Percentiles rank a stretch among this genome's conserved stretches.
Conservation (phyloP, 176 grass and related monocot genomes). For the Dactylis glomerata region DNA sequence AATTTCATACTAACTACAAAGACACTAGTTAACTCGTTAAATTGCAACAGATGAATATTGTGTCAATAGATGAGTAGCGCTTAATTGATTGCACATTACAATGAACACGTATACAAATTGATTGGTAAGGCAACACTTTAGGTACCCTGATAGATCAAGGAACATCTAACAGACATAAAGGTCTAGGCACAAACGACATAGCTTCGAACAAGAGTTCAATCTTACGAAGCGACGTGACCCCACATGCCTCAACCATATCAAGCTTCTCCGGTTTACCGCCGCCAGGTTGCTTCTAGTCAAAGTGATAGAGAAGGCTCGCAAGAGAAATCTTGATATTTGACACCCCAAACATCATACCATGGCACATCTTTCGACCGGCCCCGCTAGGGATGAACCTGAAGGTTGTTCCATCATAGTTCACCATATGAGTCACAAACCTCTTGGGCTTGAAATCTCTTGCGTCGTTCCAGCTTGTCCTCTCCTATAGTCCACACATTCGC, state of each 20-base stretch:
- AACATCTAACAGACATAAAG: neutral
- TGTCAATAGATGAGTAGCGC: no score
- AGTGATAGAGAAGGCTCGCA: constrained; percentile 28
- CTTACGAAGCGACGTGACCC: neutral
- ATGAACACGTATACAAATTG: neutral
- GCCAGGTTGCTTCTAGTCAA: constrained; percentile 11
- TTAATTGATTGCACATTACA: neutral
- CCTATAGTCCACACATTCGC: constrained; percentile 49
- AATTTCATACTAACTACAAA: no score
- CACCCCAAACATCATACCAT: constrained; percentile 27
- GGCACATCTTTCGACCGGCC: constrained; percentile 38
- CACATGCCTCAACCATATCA: constrained; percentile 31
- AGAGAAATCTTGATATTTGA: constrained; percentile 24
- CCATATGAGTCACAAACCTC: neutral
- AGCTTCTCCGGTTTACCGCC: neutral
- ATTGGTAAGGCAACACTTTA: neutral
- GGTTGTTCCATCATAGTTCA: neutral
- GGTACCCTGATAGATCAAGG: neutral
- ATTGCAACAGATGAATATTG: no score
- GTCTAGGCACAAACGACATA: neutral
- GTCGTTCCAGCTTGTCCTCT: constrained; percentile 31
- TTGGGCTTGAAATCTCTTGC: constrained; percentile 33
- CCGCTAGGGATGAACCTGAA: constrained; percentile 34
- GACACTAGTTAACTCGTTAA: no score
- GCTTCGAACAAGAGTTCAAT: neutral